Percentiles rank a stretch among this genome's conserved stretches.
Conservation (phyloP, 768 basidiomycete genomes). For the Clavaria fumosa region DNA sequence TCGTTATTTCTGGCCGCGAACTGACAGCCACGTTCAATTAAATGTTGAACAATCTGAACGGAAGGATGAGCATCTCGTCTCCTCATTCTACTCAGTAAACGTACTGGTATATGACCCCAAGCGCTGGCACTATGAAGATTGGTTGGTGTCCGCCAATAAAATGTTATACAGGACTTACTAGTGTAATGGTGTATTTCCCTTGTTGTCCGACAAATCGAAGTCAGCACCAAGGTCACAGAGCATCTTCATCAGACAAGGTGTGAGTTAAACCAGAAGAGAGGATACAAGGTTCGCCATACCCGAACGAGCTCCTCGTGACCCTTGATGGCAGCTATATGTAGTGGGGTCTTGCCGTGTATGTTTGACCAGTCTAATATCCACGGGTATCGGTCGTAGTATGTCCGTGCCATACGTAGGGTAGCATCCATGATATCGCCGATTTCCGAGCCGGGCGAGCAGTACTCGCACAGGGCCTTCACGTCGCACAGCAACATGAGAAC, state of each 20-base stretch:
- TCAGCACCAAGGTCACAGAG: constrained; percentile 85
- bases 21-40: constrained; percentile 83
- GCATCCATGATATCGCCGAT: constrained; percentile 55
- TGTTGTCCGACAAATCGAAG: constrained; percentile 75
- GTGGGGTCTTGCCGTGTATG: constrained; percentile 72
- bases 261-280: constrained; percentile 1
- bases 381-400: constrained; percentile 78
- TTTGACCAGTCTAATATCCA: constrained; percentile 90
- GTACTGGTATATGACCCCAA: constrained; percentile 71
- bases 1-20: constrained; percentile 75
- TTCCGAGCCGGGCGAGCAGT: constrained; percentile 30
- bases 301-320: constrained; percentile 84
- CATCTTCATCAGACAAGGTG: constrained; percentile 39
- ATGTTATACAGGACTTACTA: constrained; percentile 41
- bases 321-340: constrained; percentile 76
- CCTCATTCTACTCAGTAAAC: constrained; percentile 16
- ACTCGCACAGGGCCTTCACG: constrained; percentile 37
- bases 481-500: constrained; percentile 90
- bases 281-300: constrained; percentile 29
- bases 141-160: constrained; percentile 6
- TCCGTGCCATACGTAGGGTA: constrained; percentile 69
- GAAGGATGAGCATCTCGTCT: constrained; percentile 6
- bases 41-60: constrained; percentile 57
- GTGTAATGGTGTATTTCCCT: constrained; percentile 86
- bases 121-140: constrained; percentile 52